These are phyloP conservation scores for Tephrocybe sp. DNA, from an alignment of 768 basidiomycete genomes.

Conservation along the genomic window DNA sequence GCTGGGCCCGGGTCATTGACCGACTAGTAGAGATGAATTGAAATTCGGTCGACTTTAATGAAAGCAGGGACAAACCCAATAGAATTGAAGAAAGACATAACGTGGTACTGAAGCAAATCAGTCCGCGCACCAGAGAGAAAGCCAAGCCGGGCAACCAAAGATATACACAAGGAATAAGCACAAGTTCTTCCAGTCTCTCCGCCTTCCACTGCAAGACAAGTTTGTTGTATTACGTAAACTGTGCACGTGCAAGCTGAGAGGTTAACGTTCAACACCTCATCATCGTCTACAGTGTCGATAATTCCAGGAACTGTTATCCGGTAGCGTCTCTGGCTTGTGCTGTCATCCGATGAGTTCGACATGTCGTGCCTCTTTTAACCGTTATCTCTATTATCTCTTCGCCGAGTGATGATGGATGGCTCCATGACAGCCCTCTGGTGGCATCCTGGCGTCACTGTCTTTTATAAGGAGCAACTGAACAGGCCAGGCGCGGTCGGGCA, in stretches of 20 bases:
- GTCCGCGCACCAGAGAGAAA: conserved; percentile 17
- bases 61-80: conserved; percentile 53
- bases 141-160: conserved; percentile 4
- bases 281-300: too few species aligned
- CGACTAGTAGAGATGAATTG: conserved; percentile 40
- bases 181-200: background rate
- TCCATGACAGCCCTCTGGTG: too few species aligned
- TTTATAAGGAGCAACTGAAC: background rate
- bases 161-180: conserved; percentile 6
- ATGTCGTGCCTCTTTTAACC: background rate
- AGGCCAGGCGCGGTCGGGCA: background rate
- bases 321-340: too few species aligned
- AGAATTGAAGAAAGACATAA: conserved; percentile 83
- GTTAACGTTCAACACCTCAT: too few species aligned
- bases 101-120: conserved; percentile 31
- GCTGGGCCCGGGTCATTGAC: conserved; percentile 73
- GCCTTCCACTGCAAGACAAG: background rate
- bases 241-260: background rate
- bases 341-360: too few species aligned
- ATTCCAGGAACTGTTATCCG: too few species aligned
- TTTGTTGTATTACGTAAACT: background rate
- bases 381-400: background rate
- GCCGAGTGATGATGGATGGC: background rate
- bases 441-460: too few species aligned
- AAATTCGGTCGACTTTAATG: background rate